Conservation (phyloP, 169 alveolate genomes). For the Plasmodium ovale region DNA sequence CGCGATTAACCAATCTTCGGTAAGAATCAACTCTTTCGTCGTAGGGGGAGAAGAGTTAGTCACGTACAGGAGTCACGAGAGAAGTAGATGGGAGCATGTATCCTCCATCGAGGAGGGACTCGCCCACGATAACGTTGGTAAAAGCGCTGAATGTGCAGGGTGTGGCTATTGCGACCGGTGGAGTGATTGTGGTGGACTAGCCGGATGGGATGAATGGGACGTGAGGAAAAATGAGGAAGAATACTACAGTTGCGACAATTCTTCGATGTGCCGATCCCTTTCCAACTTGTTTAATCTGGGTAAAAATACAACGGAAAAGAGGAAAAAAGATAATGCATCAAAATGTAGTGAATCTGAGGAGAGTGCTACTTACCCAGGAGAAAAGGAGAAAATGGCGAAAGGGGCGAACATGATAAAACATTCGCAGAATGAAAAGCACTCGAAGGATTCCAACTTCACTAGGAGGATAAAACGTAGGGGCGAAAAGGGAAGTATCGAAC, state of each 20-base stretch:
- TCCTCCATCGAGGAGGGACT: background rate
- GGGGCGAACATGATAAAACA: too few species aligned
- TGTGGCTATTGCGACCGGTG: background rate
- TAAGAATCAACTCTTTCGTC: constrained; percentile 70
- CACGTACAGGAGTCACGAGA: background rate
- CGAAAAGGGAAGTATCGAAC: background rate
- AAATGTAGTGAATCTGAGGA: background rate
- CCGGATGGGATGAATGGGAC: constrained; percentile 5
- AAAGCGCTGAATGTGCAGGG: background rate
- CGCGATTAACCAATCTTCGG: constrained; percentile 1
- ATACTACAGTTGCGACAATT: constrained; percentile 28
- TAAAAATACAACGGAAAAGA: background rate
- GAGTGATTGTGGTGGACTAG: background rate
- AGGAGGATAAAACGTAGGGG: background rate
- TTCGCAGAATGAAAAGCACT: background rate
- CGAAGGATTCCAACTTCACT: constrained; percentile 1
- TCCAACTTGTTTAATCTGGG: constrained; percentile 18
- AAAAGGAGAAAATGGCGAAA: background rate
- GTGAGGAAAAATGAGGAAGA: constrained; percentile 23
- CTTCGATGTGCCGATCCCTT: constrained; percentile 1
- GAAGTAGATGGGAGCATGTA: background rate
- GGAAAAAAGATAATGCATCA: constrained; percentile 1
- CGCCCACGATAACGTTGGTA: background rate
- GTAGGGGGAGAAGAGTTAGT: constrained; percentile 69
- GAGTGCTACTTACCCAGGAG: background rate